These are phyloP conservation scores for Linum usitatissimum DNA, from an alignment of 345 rosid species.

Conservation along the genomic window DNA sequence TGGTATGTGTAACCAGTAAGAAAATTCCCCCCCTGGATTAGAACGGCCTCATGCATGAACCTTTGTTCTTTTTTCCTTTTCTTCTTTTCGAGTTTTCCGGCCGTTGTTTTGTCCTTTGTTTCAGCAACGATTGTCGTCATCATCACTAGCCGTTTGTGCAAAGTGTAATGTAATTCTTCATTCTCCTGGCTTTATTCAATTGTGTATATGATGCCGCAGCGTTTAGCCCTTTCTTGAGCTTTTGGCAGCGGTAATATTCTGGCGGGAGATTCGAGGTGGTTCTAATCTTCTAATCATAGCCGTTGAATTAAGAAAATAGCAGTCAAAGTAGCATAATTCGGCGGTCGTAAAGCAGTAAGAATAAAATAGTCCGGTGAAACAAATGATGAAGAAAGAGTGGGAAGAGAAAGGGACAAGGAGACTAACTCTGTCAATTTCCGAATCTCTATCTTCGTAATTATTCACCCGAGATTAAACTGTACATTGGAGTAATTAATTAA, in stretches of 20 bases:
- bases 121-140: no score
- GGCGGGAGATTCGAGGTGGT: no score
- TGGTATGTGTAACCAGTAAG: slow-evolving; percentile 30
- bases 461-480: background rate
- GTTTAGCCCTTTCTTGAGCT: no score
- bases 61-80: background rate
- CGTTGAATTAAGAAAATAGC: background rate
- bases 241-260: no score
- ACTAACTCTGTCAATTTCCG: slow-evolving; percentile 37
- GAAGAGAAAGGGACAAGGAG: slow-evolving; percentile 31
- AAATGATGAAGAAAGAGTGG: background rate
- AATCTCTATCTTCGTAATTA: slow-evolving; percentile 23
- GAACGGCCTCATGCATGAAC: slow-evolving; percentile 14
- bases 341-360: background rate
- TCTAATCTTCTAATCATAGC: no score
- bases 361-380: background rate
- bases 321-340: background rate
- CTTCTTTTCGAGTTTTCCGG: background rate
- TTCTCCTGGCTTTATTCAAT: no score
- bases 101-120: background rate
- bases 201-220: no score
- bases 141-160: no score
- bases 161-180: no score
- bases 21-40: slow-evolving; percentile 12
- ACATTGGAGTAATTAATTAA: no score